A percentile compares a stretch with the other conserved stretches of the same genome.
These are phyloP conservation scores for Scutellaria minor DNA, from an alignment of 257 asterid species.

Conservation along the genomic window DNA sequence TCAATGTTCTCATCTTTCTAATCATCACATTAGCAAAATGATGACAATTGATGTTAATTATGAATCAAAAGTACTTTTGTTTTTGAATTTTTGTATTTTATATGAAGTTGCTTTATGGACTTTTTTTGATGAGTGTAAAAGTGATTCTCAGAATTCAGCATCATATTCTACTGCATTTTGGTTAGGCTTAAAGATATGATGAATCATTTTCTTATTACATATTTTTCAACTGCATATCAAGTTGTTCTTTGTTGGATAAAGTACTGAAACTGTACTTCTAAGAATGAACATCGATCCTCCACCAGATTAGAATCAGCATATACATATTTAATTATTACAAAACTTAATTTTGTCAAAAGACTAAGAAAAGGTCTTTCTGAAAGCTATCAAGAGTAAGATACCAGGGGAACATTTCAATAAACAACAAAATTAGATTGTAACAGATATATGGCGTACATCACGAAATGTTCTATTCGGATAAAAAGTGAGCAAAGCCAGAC, in stretches of 20 bases:
- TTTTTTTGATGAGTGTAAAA: background rate
- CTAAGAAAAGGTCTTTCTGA: conserved; percentile 16
- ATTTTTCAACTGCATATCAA: background rate
- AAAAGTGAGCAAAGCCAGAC: conserved; percentile 24
- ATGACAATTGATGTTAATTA: background rate
- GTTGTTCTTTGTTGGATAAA: conserved; percentile 27
- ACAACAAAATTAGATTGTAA: conserved; percentile 35
- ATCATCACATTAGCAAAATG: background rate
- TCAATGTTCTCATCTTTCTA: conserved; percentile 16
- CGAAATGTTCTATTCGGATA: conserved; percentile 46
- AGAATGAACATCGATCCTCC: conserved; percentile 27
- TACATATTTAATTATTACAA: conserved; percentile 10
- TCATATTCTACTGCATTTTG: conserved; percentile 35
- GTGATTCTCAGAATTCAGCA: conserved; percentile 29
- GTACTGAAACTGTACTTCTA: conserved; percentile 44
- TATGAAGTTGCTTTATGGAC: background rate
- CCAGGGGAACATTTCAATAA: conserved; percentile 23
- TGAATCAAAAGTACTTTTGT: background rate
- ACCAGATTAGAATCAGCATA: conserved; percentile 32
- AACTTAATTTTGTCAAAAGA: conserved; percentile 18
- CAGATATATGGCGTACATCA: conserved; percentile 27
- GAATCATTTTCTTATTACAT: conserved; percentile 9
- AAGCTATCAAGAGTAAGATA: conserved; percentile 13
- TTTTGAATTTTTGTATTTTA: background rate
- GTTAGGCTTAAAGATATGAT: conserved; percentile 26